phyloP scores from a whole-genome alignment of 805 yeast genomes.

The Jamesozyma spencerorum region DNA sequence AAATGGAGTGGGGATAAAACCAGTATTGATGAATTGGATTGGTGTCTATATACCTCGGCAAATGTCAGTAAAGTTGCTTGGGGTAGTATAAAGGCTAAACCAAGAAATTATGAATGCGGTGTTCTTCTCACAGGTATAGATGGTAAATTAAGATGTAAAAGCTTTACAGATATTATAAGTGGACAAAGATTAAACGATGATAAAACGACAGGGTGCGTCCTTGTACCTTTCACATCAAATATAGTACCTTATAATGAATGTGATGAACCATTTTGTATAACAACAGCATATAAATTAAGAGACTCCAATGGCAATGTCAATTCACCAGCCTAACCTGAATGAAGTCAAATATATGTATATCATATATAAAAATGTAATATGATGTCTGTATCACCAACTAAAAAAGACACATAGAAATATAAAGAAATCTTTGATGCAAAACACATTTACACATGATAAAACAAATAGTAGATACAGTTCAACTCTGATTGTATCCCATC shows the following conservation, averaged over 20 bases:
- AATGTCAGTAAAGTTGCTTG: constrained; percentile 74
- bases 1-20: constrained; percentile 47
- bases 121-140: constrained; percentile 34
- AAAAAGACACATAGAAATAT: too few relatives aligned
- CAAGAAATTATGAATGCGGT: constrained; percentile 49
- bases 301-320: constrained; percentile 9
- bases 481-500: too few relatives aligned
- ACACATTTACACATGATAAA: too few relatives aligned
- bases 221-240: constrained; percentile 23
- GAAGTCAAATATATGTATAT: too few relatives aligned
- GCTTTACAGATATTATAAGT: constrained; percentile 15
- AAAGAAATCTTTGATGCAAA: too few relatives aligned
- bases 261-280: constrained; percentile 20
- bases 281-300: constrained; percentile 9
- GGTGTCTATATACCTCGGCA: constrained; percentile 69
- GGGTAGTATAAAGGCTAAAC: constrained; percentile 42
- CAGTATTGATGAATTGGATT: constrained; percentile 38
- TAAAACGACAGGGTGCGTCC: constrained; percentile 1
- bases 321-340: too few relatives aligned
- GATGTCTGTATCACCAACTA: too few relatives aligned
- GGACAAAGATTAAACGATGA: neutral
- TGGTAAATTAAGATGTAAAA: constrained; percentile 10
- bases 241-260: constrained; percentile 8
- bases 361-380: too few relatives aligned
- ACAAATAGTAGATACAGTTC: too few relatives aligned